These are phyloP conservation scores for Shiraia sp. DNA, from an alignment of 2,329 filamentous ascomycete species.

Conservation along the genomic window DNA sequence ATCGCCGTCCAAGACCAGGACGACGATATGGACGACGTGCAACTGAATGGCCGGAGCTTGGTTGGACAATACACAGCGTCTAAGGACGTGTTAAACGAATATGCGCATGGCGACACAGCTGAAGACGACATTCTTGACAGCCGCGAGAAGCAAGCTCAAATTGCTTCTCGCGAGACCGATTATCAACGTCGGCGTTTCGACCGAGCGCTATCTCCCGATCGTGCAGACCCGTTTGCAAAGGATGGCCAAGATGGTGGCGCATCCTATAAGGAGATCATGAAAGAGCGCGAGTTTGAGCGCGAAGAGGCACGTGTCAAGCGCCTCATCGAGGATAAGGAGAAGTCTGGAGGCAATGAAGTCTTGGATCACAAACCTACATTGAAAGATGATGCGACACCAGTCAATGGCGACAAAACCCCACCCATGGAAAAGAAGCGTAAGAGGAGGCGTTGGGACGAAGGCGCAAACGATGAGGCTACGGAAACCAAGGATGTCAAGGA, in stretches of 20 bases:
- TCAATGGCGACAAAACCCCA: conserved; percentile 71
- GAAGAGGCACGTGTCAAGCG: conserved; percentile 87
- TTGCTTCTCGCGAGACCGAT: conserved; percentile 90
- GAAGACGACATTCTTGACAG: conserved; percentile 88
- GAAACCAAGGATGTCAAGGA: conserved; percentile 17
- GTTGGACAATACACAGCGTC: conserved; percentile 97
- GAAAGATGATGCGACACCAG: conserved; percentile 65
- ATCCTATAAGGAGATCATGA: conserved; percentile 90
- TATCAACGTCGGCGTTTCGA: conserved; percentile 96
- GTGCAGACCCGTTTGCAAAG: conserved; percentile 81
- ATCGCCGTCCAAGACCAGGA: conserved; percentile 79
- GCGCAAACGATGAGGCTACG: conserved; percentile 51
- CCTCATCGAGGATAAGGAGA: conserved; percentile 76
- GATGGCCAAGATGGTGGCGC: conserved; percentile 74
- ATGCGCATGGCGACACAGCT: conserved; percentile 84
- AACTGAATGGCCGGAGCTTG: conserved; percentile 69
- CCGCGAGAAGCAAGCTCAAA: conserved; percentile 86
- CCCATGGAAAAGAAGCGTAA: conserved; percentile 64
- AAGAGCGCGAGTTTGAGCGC: conserved; percentile 83
- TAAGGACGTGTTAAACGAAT: conserved; percentile 89
- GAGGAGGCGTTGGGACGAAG: conserved; percentile 95
- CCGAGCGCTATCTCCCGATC: conserved; percentile 78
- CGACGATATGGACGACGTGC: conserved; percentile 74
- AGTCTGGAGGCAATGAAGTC: conserved; percentile 61
- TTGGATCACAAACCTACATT: conserved; percentile 74